Conservation (phyloP, 1,284 basidiomycete genomes). For the Earliella scabrosa region DNA sequence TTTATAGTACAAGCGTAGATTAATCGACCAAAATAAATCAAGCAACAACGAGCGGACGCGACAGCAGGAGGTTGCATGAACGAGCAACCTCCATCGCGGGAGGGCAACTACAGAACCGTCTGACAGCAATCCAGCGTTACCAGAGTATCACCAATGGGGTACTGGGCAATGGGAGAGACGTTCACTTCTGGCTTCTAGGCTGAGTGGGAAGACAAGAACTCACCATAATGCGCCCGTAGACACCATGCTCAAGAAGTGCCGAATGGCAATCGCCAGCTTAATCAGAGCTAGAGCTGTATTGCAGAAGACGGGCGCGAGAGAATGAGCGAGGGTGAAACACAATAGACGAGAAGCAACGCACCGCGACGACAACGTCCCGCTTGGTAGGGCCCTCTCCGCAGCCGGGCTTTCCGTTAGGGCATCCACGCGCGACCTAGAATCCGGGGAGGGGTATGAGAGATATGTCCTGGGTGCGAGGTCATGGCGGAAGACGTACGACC, state of each 20-base stretch:
- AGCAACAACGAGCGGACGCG: conserved; percentile 23
- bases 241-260: background rate
- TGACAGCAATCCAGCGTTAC: background rate
- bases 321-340: background rate
- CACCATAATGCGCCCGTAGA: background rate
- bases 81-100: conserved; percentile 6
- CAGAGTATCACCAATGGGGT: too few relatives aligned
- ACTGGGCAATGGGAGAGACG: too few relatives aligned
- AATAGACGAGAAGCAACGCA: background rate
- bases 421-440: background rate
- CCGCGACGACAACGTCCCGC: background rate
- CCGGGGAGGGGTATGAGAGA: background rate
- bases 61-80: conserved; percentile 8
- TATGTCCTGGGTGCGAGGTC: background rate
- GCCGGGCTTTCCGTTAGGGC: conserved; percentile 12
- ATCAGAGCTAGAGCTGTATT: conserved; percentile 5
- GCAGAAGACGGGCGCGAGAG: too few relatives aligned
- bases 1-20: conserved; percentile 22
- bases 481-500: conserved; percentile 9
- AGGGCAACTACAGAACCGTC: conserved; percentile 5
- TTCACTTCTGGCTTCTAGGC: too few relatives aligned
- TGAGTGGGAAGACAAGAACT: too few relatives aligned
- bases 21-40: conserved; percentile 24
- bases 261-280: background rate
- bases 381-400: conserved; percentile 1